Conservation (phyloP, 2,329 filamentous ascomycete species). For the Penicillium capsulatum region DNA sequence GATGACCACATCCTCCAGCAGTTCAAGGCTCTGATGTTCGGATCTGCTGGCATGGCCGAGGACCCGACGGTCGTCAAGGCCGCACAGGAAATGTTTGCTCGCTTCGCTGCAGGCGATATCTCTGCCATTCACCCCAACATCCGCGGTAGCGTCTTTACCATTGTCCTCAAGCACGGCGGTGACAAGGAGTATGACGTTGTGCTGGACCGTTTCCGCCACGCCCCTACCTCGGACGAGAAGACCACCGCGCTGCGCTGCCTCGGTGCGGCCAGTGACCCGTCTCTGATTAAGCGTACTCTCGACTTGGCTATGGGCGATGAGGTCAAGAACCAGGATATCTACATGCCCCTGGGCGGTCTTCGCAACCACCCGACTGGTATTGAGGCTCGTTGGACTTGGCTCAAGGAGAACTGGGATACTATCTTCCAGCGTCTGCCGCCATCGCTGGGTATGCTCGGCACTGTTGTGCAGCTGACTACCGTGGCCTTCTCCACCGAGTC, state of each 20-base stretch:
- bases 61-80: constrained; percentile 74
- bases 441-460: constrained; percentile 79
- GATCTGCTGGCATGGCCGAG: constrained; percentile 72
- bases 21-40: constrained; percentile 90
- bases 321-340: constrained; percentile 92
- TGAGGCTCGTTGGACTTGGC: constrained; percentile 73
- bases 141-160: constrained; percentile 77
- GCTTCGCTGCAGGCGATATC: constrained; percentile 74
- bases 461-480: constrained; percentile 76
- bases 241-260: constrained; percentile 84
- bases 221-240: constrained; percentile 77
- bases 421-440: constrained; percentile 78
- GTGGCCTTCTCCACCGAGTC: constrained; percentile 72
- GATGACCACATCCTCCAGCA: constrained; percentile 91
- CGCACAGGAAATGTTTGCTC: constrained; percentile 84
- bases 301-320: constrained; percentile 70
- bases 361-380: constrained; percentile 74
- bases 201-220: constrained; percentile 69
- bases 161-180: constrained; percentile 78
- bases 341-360: constrained; percentile 77
- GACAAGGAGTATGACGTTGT: constrained; percentile 80
- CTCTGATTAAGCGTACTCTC: constrained; percentile 77
- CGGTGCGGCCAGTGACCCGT: constrained; percentile 71
- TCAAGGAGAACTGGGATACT: constrained; percentile 83
- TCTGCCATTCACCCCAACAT: constrained; percentile 88